Evolutionary conservation across 495 filamentous ascomycete genomes (phyloP), one percentile per base, ranked within the genome.

Genomic region (Aspergillus biplanus): DNA sequence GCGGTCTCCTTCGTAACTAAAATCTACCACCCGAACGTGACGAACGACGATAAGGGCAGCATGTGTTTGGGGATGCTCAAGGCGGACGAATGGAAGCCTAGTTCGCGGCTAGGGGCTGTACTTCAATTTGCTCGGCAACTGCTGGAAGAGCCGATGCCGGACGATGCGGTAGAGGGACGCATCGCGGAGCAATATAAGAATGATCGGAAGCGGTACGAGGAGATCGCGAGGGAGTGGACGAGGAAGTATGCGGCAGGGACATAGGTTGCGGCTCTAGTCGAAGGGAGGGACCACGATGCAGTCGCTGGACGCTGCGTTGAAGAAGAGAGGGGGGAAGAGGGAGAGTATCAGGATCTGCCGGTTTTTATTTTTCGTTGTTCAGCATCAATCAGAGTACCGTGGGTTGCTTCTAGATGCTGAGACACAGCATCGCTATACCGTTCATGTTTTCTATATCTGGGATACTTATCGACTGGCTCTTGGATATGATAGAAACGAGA

Each of bases 11-110:
- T 98, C 86, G 83, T 85, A 56, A 99, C 95, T 44, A 97, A 95
- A 72, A 92, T 99, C 79, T 99, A 97, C 82, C 95, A 99, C 83
- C 96, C 96, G 13, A 99, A 99, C 78, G 87, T 99, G 50, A 93
- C 91, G 71, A 97, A 97, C 82, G 96, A 98, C 75, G 89, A 88
- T 66, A 89, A 90, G 61, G 95, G 95, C 8, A 86, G 82, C 71
- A 96, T 99, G 90, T 99, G 95, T 75, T 84, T 99, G 37, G 90
- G 88, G 9, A 87, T 96, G 76, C 85, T 99, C 64, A 89, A 93
- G 61, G 67, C 87, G 27, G 96, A 97, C 62, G 89, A 93, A 70
- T 99, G 96, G 96, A 99, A 99, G 82, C 95, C 95, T 1, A 87
- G 86, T 34, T 90, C 87, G 62, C 90, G 88, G 77, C 86, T 98